Base-by-base conservation (phyloP, 345 rosid genomes). In the Stellera chamaejasme region DNA sequence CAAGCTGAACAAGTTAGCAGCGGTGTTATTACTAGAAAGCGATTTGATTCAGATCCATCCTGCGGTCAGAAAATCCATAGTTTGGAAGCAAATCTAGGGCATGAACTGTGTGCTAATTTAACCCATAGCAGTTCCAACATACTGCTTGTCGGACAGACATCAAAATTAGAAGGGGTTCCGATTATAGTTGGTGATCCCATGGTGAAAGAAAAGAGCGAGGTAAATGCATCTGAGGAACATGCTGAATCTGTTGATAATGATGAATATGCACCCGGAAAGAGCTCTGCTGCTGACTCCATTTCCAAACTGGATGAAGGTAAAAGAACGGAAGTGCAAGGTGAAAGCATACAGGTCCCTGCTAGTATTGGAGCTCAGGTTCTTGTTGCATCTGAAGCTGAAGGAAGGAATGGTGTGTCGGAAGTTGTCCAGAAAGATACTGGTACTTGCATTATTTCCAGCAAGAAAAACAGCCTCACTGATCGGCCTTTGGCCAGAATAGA, bases 41-140 rank as follows among this genome's bases (percentile, higher is more conserved):
- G 67, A 59, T 66, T 82, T 66, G 84, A 82, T 63, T 75, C 81
- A 47, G 88, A 81, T 59, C 82, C 87, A 64, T 84, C 84, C 62
- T 74, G 75, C 68, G 74, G 80, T 8, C 77, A 56, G 53, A 77
- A 75, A 43, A 75, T 65, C 53, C 44, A 67, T 65, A 69, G 66
- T 56, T 58, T 79, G 61, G 84, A 77, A 67, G 74, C 55, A 66
- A 79, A 69, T 68, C 78, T 77, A 62, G 82, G 68, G 52, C 63
- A 61, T 54, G 79, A 70, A 68, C 61, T 65, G 27, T 66, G 49
- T 63, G 65, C 60, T 62, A 71, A 67, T 52, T 63, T 42, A 41
- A 75, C 60, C 65, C 71, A 62, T 62, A 59, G 54, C 46, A 79
- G 73, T 64, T 56, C 69, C 19, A 69, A 70, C 62, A 82, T 63